These are phyloP conservation scores for Candida chauliodis DNA, from an alignment of 805 yeast species.

Conservation along the genomic window DNA sequence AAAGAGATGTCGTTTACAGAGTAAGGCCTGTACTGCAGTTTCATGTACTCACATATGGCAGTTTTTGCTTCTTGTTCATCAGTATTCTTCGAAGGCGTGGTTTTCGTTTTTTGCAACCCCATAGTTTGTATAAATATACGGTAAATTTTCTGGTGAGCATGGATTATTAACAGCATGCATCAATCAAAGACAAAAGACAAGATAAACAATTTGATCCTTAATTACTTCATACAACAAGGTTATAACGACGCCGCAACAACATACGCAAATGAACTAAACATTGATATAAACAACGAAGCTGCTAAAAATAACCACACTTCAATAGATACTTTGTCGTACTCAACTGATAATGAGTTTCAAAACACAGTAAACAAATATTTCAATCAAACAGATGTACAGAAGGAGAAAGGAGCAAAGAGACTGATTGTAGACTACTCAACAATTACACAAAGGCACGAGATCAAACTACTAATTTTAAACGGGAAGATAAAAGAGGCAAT, in stretches of 20 bases:
- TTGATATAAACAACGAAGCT: slow-evolving; percentile 13
- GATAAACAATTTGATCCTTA: slow-evolving; percentile 56
- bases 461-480: slow-evolving; percentile 49
- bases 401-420: slow-evolving; percentile 5
- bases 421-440: slow-evolving; percentile 42
- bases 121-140: no score
- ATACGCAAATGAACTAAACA: slow-evolving; percentile 56
- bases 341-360: neutral
- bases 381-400: neutral
- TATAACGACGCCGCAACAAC: slow-evolving; percentile 63
- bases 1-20: slow-evolving; percentile 43
- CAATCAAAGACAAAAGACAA: slow-evolving; percentile 24
- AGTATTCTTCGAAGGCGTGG: slow-evolving; percentile 5
- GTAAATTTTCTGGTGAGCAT: no score
- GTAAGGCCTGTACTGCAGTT: slow-evolving; percentile 45
- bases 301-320: neutral
- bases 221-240: slow-evolving; percentile 76
- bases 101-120: slow-evolving; percentile 4
- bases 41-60: slow-evolving; percentile 34
- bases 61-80: slow-evolving; percentile 23
- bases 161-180: neutral
- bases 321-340: neutral
- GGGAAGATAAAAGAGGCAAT: slow-evolving; percentile 65
- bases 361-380: slow-evolving; percentile 1
- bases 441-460: slow-evolving; percentile 49